Evolutionary conservation across 2,329 filamentous ascomycete genomes (phyloP).

Genomic region (Tolypocladium sp.): DNA sequence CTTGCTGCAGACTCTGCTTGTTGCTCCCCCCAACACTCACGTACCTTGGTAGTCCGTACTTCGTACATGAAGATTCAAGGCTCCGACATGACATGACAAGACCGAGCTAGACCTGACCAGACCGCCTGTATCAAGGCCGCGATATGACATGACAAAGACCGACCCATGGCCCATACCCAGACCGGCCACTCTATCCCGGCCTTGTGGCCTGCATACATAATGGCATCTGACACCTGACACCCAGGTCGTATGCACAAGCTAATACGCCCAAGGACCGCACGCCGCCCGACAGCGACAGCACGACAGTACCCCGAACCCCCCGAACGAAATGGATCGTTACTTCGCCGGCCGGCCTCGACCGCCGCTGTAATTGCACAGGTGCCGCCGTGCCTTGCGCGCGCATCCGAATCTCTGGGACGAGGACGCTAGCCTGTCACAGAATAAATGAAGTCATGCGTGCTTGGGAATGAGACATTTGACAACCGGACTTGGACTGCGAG

Average conservation of each 20-base stretch:
- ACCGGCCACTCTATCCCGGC: not conserved
- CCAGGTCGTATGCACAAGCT: not conserved
- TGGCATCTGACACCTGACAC: not conserved
- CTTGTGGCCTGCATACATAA: not conserved
- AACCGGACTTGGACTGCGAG: not conserved
- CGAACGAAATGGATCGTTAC: not conserved
- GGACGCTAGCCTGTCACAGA: slow-evolving; percentile 1
- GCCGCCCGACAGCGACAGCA: not conserved
- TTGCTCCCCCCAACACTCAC: too few species aligned
- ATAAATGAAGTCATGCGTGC: not conserved
- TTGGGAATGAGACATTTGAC: not conserved
- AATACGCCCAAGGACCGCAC: not conserved
- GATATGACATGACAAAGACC: too few species aligned
- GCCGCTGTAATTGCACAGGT: not conserved
- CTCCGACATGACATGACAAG: not conserved
- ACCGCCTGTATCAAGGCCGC: too few species aligned
- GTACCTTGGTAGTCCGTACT: too few species aligned
- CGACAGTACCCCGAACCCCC: not conserved
- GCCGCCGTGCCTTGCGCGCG: not conserved
- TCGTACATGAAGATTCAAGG: not conserved
- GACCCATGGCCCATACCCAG: not conserved
- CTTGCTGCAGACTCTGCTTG: not conserved
- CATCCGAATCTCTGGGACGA: not conserved
- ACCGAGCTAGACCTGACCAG: not conserved
- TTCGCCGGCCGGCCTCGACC: not conserved